Evolutionary conservation across 208 protist species (phyloP).

Genomic region (Crithidia fasciculata): DNA sequence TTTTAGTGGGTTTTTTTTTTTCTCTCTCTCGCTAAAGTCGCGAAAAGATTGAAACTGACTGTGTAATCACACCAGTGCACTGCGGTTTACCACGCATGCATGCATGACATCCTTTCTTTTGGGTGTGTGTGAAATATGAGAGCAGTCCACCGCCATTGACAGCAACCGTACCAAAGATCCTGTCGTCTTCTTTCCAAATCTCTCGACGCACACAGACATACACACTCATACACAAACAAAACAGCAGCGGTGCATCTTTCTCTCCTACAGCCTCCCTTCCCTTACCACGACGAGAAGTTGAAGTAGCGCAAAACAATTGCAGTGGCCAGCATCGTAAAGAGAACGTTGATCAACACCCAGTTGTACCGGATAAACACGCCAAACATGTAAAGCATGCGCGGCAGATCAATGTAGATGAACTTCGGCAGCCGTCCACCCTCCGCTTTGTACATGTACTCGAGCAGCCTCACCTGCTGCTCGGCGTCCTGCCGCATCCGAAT

Average conservation of each 20-base stretch:
- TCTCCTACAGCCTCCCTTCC: background rate
- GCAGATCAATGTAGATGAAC: slow-evolving; percentile 88
- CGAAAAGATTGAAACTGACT: too few relatives aligned
- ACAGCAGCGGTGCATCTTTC: background rate
- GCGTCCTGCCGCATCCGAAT: slow-evolving; percentile 69
- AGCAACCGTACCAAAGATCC: background rate
- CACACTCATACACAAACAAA: background rate
- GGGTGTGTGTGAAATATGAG: too few relatives aligned
- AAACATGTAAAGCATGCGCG: slow-evolving; percentile 86
- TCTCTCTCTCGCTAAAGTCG: too few relatives aligned
- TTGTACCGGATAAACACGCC: slow-evolving; percentile 90
- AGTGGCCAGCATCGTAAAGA: slow-evolving; percentile 58
- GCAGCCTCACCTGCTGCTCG: slow-evolving; percentile 66
- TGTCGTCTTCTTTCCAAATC: too few relatives aligned
- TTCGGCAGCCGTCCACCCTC: slow-evolving; percentile 82
- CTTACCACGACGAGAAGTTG: slow-evolving; percentile 28
- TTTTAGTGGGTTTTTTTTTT: too few relatives aligned
- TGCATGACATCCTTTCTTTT: too few relatives aligned
- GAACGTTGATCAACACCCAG: slow-evolving; percentile 79
- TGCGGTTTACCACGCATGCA: too few relatives aligned
- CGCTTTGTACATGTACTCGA: slow-evolving; percentile 75
- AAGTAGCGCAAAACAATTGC: slow-evolving; percentile 41
- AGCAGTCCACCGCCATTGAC: too few relatives aligned
- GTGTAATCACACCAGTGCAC: too few relatives aligned
- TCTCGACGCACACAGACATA: background rate